Conservation (phyloP, 1,284 basidiomycete species). For the Irpex sp. region DNA sequence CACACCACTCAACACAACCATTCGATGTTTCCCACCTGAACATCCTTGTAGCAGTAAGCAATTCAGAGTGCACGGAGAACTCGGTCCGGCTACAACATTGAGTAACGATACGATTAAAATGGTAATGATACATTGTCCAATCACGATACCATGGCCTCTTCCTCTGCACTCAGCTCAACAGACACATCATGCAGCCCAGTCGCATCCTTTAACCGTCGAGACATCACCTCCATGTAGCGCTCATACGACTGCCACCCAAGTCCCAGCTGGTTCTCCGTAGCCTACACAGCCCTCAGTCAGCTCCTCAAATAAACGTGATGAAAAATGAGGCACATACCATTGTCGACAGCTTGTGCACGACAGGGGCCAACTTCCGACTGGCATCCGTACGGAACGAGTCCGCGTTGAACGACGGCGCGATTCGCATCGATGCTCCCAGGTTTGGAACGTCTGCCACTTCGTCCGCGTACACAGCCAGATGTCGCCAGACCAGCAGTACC, state of each 20-base stretch:
- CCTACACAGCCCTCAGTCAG: conserved; percentile 5
- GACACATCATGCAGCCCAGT: conserved; percentile 44
- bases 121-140: no score
- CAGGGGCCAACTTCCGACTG: conserved; percentile 45
- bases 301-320: background rate
- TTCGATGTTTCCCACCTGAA: background rate
- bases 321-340: conserved; percentile 36
- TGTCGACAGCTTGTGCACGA: conserved; percentile 43
- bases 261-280: conserved; percentile 21
- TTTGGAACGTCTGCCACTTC: conserved; percentile 29
- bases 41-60: background rate
- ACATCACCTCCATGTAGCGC: conserved; percentile 69
- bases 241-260: conserved; percentile 54
- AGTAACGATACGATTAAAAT: no score
- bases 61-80: no score
- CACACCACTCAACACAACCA: background rate
- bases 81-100: no score
- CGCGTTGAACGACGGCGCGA: conserved; percentile 50
- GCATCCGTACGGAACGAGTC: conserved; percentile 53
- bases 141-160: background rate
- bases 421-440: conserved; percentile 44
- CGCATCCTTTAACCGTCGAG: conserved; percentile 56
- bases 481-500: conserved; percentile 83
- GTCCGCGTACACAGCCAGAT: conserved; percentile 62
- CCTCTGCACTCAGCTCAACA: background rate